Conservation (phyloP, 345 rosid genomes). For the Microcos paniculata region DNA sequence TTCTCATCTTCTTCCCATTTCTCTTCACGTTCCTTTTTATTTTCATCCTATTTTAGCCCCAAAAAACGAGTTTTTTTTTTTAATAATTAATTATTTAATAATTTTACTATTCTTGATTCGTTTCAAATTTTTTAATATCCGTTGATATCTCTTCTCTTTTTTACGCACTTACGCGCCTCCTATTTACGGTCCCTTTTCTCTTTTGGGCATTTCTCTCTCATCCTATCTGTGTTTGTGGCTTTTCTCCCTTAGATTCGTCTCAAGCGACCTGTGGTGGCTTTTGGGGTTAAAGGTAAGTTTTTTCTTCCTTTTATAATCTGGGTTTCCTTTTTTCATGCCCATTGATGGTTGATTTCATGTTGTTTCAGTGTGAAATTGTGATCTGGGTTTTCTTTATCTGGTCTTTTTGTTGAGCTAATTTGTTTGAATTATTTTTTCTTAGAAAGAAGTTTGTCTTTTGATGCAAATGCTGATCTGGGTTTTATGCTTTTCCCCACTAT, state of each 20-base stretch:
- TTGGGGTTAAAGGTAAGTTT: constrained; percentile 6
- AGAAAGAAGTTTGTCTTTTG: not conserved
- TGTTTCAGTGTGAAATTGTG: not conserved
- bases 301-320: not conserved
- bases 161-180: not conserved
- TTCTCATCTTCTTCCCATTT: not conserved
- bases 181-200: not conserved
- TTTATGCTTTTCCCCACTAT: not conserved
- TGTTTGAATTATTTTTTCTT: not conserved
- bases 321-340: not conserved
- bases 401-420: not conserved
- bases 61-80: not conserved
- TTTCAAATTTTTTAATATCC: constrained; percentile 5
- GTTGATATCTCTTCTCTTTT: constrained; percentile 4
- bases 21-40: not conserved
- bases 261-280: not conserved
- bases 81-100: not conserved
- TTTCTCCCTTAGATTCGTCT: not conserved
- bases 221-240: not conserved
- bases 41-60: not conserved
- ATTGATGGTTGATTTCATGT: not conserved
- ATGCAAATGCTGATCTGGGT: constrained; percentile 2
- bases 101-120: not conserved
- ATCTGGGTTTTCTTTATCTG: constrained; percentile 1
- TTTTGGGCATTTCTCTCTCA: not conserved